phyloP scores from a whole-genome alignment of 2,329 filamentous ascomycete species.

The Stenocarpella maydis region DNA sequence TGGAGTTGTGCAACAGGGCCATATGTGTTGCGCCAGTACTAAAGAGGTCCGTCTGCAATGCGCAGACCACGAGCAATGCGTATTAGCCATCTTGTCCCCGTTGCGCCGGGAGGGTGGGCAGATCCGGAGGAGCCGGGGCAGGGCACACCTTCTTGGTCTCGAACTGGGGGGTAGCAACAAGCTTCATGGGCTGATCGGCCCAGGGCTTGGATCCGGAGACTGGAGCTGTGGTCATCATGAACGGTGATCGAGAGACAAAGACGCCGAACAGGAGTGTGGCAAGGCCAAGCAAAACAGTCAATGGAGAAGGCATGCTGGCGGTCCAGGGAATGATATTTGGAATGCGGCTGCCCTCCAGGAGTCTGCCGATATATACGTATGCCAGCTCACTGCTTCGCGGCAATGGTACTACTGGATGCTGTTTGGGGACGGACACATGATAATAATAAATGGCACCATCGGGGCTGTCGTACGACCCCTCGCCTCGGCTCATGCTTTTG shows the following conservation, averaged over 20 bases:
- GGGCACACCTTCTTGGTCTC: conserved; percentile 56
- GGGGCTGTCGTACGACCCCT: conserved; percentile 21
- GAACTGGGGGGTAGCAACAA: conserved; percentile 62
- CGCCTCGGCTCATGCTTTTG: background rate
- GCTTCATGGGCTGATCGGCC: conserved; percentile 63
- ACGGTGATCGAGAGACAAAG: conserved; percentile 48
- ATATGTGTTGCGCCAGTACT: conserved; percentile 68
- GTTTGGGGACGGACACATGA: background rate
- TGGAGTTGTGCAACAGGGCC: conserved; percentile 67
- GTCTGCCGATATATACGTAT: conserved; percentile 19
- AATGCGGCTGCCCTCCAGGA: conserved; percentile 20
- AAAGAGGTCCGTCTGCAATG: conserved; percentile 61
- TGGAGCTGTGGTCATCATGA: conserved; percentile 48
- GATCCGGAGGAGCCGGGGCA: no score
- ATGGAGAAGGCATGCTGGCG: conserved; percentile 29
- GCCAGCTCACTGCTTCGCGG: background rate
- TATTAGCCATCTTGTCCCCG: background rate
- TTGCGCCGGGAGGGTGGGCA: background rate
- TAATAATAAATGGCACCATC: conserved; percentile 15
- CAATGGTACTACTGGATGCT: conserved; percentile 4
- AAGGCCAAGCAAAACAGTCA: conserved; percentile 44
- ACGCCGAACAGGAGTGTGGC: conserved; percentile 46
- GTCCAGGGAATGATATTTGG: background rate
- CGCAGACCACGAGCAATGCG: no score
- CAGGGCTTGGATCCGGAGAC: conserved; percentile 49